Evolutionary conservation across 169 alveolate genomes (phyloP).

Genomic region (Perkinsus chesapeaki): DNA sequence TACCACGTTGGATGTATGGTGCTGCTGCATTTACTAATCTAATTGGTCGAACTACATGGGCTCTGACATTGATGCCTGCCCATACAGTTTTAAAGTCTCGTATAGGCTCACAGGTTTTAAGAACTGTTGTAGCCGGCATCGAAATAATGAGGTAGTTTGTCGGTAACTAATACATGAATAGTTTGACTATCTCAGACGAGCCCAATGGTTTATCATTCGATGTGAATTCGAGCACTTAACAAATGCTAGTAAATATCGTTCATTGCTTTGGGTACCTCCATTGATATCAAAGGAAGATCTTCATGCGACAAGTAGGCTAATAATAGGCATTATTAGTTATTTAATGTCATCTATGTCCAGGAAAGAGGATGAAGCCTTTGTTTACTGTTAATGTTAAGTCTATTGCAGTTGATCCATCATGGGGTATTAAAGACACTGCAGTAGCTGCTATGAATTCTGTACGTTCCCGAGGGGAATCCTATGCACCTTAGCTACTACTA

Average conservation of each 20-base stretch:
- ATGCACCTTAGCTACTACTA: neutral
- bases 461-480: neutral
- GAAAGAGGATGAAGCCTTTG: neutral
- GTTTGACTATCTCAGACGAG: neutral
- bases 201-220: neutral
- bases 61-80: neutral
- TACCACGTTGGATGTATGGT: neutral
- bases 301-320: neutral
- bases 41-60: neutral
- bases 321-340: neutral
- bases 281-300: neutral
- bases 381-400: neutral
- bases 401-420: neutral
- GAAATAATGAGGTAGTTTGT: neutral
- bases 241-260: neutral
- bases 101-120: neutral
- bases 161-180: neutral
- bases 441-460: neutral
- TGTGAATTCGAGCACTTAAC: neutral
- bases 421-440: neutral
- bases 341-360: neutral
- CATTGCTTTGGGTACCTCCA: neutral
- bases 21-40: neutral
- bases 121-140: neutral
- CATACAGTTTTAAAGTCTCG: neutral